These are phyloP conservation scores for Oryza nivara DNA, from an alignment of 176 grass and related monocot genomes.

Conservation along the genomic window DNA sequence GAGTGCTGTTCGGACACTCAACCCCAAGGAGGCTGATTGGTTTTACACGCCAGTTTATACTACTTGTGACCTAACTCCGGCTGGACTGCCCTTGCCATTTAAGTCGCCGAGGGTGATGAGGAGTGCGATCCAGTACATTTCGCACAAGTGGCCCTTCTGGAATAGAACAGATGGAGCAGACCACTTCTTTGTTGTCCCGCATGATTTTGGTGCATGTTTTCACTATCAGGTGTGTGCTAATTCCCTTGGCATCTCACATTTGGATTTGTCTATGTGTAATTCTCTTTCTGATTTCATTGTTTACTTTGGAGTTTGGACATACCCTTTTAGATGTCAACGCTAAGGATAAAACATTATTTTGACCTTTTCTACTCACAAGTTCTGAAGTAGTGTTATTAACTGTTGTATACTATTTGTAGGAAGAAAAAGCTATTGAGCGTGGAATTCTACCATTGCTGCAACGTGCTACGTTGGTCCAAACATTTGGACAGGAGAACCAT, in stretches of 20 bases:
- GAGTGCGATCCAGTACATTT: slow-evolving; percentile 83
- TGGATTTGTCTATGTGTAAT: background rate
- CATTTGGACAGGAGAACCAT: slow-evolving; percentile 94
- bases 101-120: slow-evolving; percentile 94
- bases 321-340: background rate
- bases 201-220: slow-evolving; percentile 97
- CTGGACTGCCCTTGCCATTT: slow-evolving; percentile 85
- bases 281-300: background rate
- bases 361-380: background rate
- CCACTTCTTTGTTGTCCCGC: slow-evolving; percentile 90
- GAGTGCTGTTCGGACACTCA: slow-evolving; percentile 82
- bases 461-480: slow-evolving; percentile 87
- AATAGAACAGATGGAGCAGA: slow-evolving; percentile 89
- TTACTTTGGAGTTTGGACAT: background rate
- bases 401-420: slow-evolving; percentile 45
- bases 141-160: slow-evolving; percentile 88
- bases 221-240: slow-evolving; percentile 70
- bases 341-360: background rate
- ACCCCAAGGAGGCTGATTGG: slow-evolving; percentile 96
- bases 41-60: slow-evolving; percentile 94
- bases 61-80: slow-evolving; percentile 82
- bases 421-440: slow-evolving; percentile 90
- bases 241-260: background rate
- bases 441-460: slow-evolving; percentile 83
- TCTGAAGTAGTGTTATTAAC: slow-evolving; percentile 20